Percentiles rank a stretch among this genome's conserved stretches.
Conservation (phyloP, 139 green algal genomes). For the Edaphochlamys debaryana region DNA sequence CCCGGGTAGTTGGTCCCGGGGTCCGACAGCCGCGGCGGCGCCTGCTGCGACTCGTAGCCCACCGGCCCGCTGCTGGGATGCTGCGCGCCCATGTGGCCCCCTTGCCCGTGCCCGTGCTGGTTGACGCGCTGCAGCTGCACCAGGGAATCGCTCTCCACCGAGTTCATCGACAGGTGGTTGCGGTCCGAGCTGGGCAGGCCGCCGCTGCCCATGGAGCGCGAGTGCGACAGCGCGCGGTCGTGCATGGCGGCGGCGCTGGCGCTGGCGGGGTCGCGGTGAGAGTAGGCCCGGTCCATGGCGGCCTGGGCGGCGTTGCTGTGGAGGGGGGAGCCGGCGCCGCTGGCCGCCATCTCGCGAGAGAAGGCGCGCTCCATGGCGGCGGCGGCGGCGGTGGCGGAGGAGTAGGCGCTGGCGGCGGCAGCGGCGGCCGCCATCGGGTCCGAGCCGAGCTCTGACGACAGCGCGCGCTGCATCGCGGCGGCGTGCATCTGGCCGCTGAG, state of each 20-base stretch:
- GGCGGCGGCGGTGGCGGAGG: not conserved
- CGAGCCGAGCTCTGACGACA: not conserved
- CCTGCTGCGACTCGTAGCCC: not conserved
- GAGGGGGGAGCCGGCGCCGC: slow-evolving; percentile 5
- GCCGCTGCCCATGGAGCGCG: not conserved
- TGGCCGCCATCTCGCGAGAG: not conserved
- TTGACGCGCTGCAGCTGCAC: not conserved
- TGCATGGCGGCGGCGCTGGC: not conserved
- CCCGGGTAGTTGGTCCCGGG: slow-evolving; percentile 5
- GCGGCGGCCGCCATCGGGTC: not conserved
- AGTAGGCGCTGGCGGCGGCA: not conserved
- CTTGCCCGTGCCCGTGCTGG: too few species aligned
- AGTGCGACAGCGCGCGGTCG: not conserved
- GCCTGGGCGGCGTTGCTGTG: slow-evolving; percentile 3
- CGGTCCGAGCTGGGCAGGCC: too few species aligned
- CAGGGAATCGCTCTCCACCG: slow-evolving; percentile 29
- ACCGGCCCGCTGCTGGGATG: too few species aligned
- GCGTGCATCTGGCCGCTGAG: not conserved
- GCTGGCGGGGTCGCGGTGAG: not conserved
- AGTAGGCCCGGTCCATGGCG: not conserved
- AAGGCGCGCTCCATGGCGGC: slow-evolving; percentile 37
- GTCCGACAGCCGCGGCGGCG: slow-evolving; percentile 32
- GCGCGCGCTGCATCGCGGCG: slow-evolving; percentile 25
- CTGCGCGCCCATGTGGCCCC: too few species aligned
- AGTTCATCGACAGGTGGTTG: not conserved